These are phyloP conservation scores for Verruconis gallopava DNA, from an alignment of 2,329 filamentous ascomycete genomes.

Conservation along the genomic window DNA sequence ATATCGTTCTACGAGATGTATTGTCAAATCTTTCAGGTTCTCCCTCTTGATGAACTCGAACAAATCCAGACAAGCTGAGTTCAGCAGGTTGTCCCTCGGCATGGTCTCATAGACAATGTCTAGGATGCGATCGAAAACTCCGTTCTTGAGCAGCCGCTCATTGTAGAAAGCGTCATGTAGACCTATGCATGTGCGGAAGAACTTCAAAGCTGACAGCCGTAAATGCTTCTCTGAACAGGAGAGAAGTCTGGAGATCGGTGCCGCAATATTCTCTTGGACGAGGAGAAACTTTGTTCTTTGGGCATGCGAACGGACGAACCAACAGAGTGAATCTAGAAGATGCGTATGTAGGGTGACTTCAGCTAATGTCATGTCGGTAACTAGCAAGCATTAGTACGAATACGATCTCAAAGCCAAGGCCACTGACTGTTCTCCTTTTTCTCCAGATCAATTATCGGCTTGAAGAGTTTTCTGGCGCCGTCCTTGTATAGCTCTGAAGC, in stretches of 20 bases:
- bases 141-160: slow-evolving; percentile 68
- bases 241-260: slow-evolving; percentile 71
- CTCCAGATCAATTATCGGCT: slow-evolving; percentile 72
- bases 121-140: slow-evolving; percentile 71
- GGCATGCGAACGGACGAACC: slow-evolving; percentile 82
- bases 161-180: slow-evolving; percentile 88
- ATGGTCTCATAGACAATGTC: slow-evolving; percentile 74
- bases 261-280: slow-evolving; percentile 61
- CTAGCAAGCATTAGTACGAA: slow-evolving; percentile 23
- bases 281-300: slow-evolving; percentile 83
- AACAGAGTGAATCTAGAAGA: slow-evolving; percentile 83
- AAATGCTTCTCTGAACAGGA: slow-evolving; percentile 79
- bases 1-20: slow-evolving; percentile 73
- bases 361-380: slow-evolving; percentile 62
- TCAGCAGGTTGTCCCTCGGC: slow-evolving; percentile 83
- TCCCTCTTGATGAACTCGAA: slow-evolving; percentile 81
- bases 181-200: slow-evolving; percentile 75
- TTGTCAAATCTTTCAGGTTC: slow-evolving; percentile 65
- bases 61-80: slow-evolving; percentile 85
- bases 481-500: slow-evolving; percentile 81
- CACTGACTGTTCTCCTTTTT: slow-evolving; percentile 41
- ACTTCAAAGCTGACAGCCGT: slow-evolving; percentile 82
- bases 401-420: neutral
- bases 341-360: slow-evolving; percentile 86
- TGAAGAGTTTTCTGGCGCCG: slow-evolving; percentile 73